Percentiles rank a stretch among this genome's conserved stretches.
Evolutionary conservation across 805 yeast genomes (phyloP).

Genomic region (Starmerella apicola): DNA sequence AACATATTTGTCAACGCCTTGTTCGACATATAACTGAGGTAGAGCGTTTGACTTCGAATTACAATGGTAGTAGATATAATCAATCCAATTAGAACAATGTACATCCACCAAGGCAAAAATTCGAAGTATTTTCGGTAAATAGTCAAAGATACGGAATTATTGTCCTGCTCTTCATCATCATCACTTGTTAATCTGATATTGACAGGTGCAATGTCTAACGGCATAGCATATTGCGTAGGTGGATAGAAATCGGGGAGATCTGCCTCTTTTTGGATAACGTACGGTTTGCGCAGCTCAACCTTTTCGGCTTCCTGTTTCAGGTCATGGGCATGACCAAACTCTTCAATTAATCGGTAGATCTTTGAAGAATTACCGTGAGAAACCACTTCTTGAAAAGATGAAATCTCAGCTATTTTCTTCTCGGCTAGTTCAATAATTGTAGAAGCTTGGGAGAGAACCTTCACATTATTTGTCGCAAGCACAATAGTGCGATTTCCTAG

Average conservation of each 20-base stretch:
- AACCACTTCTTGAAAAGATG: slow-evolving; percentile 45
- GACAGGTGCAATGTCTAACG: slow-evolving; percentile 6
- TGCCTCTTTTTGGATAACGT: slow-evolving; percentile 28
- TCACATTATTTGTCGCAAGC: slow-evolving; percentile 70
- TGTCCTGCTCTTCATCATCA: slow-evolving; percentile 24
- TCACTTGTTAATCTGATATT: slow-evolving; percentile 19
- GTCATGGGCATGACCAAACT: slow-evolving; percentile 58
- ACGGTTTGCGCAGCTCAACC: slow-evolving; percentile 55
- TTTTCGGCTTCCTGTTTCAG: slow-evolving; percentile 62
- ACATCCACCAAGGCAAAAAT: slow-evolving; percentile 29
- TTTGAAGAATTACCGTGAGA: slow-evolving; percentile 17
- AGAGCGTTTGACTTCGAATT: slow-evolving; percentile 16
- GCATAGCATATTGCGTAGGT: slow-evolving; percentile 4
- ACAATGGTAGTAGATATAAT: slow-evolving; percentile 25
- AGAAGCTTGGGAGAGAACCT: slow-evolving; percentile 62
- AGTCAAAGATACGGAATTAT: slow-evolving; percentile 15
- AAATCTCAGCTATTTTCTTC: slow-evolving; percentile 35
- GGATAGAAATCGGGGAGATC: slow-evolving; percentile 8
- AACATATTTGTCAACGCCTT: slow-evolving; percentile 13
- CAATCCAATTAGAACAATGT: slow-evolving; percentile 26
- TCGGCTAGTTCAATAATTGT: slow-evolving; percentile 51
- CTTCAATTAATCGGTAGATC: slow-evolving; percentile 19
- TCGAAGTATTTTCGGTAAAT: slow-evolving; percentile 21
- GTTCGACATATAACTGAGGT: slow-evolving; percentile 21
- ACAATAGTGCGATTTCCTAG: slow-evolving; percentile 57